Conservation (phyloP, 345 rosid genomes). For the Gossypium mustelinum region DNA sequence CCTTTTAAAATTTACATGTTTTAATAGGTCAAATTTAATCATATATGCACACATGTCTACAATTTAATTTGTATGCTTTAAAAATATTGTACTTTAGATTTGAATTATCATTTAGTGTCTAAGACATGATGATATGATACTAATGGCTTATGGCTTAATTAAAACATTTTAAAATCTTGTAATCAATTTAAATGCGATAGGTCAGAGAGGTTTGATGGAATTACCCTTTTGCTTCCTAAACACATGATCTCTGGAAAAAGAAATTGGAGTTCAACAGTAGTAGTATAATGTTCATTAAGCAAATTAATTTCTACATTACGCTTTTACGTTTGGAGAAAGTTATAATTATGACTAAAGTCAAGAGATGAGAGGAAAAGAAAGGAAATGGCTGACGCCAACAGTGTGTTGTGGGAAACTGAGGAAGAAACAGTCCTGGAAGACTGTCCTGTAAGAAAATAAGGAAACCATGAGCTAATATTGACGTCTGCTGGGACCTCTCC, state of each 20-base stretch:
- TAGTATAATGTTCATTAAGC: not conserved
- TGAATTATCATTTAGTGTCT: no score
- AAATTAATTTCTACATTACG: not conserved
- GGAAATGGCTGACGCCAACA: slow-evolving; percentile 17
- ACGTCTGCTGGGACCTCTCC: slow-evolving; percentile 21
- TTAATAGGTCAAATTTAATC: no score
- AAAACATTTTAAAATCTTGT: no score
- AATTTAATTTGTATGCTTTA: no score
- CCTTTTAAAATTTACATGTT: no score
- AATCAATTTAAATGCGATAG: no score
- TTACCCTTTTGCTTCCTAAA: not conserved
- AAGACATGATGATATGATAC: no score
- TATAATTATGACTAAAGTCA: not conserved
- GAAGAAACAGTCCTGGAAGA: slow-evolving; percentile 28
- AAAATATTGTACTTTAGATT: no score
- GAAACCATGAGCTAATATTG: slow-evolving; percentile 38
- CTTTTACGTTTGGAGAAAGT: not conserved
- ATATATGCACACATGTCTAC: no score
- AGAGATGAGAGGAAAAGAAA: slow-evolving; percentile 19
- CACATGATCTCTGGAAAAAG: slow-evolving; percentile 25
- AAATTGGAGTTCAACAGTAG: slow-evolving; percentile 5
- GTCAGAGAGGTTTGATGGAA: no score
- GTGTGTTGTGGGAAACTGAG: slow-evolving; percentile 16
- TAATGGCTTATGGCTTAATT: no score
- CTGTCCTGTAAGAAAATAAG: slow-evolving; percentile 34